Conservation (phyloP, 2,329 filamentous ascomycete species). For the Aphanocladium album region DNA sequence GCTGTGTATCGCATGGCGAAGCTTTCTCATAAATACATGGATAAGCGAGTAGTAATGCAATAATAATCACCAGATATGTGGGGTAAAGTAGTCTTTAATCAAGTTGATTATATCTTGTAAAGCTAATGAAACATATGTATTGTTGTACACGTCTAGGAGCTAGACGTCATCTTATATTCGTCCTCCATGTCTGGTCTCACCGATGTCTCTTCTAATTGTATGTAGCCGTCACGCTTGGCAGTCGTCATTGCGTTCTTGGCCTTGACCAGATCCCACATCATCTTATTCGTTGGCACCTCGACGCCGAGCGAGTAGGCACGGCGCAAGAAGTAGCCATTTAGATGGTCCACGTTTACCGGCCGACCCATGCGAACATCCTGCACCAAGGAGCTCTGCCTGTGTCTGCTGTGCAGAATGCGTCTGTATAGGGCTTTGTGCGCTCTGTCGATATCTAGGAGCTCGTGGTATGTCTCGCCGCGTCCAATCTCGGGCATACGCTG, state of each 20-base stretch:
- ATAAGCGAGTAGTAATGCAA: too few species aligned
- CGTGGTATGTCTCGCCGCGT: conserved; percentile 50
- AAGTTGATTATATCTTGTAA: not conserved
- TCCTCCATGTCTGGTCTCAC: conserved; percentile 20
- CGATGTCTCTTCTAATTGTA: conserved; percentile 33
- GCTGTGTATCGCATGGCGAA: not conserved
- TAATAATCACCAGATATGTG: too few species aligned
- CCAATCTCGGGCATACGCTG: conserved; percentile 68
- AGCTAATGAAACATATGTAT: not conserved
- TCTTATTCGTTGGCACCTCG: conserved; percentile 65
- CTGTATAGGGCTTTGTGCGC: conserved; percentile 54
- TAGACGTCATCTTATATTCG: conserved; percentile 18
- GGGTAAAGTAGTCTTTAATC: not conserved
- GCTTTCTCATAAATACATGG: not conserved
- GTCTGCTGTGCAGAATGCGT: conserved; percentile 38
- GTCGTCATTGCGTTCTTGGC: conserved; percentile 50
- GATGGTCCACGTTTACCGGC: conserved; percentile 72
- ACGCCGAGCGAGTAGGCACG: conserved; percentile 69
- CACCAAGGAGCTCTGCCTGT: conserved; percentile 58
- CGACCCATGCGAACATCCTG: conserved; percentile 56
- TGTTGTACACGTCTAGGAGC: conserved; percentile 11
- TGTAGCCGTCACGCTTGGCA: conserved; percentile 26
- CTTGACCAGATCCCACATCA: conserved; percentile 67
- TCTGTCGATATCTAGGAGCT: conserved; percentile 53
- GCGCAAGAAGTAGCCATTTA: conserved; percentile 82